Conservation (phyloP, 805 yeast genomes). For the Ogataea trehalophila region DNA sequence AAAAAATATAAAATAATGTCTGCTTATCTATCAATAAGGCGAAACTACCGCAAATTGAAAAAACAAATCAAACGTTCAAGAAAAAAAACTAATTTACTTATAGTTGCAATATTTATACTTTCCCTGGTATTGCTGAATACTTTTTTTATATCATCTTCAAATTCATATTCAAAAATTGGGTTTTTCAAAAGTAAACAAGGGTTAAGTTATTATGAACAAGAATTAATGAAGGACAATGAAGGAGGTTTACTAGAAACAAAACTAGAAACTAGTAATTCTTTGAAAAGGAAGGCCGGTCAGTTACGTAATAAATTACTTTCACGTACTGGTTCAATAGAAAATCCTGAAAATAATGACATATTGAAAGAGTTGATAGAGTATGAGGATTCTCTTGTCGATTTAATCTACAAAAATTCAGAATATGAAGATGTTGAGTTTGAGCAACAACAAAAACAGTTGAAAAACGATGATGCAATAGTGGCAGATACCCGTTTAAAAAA, state of each 20-base stretch:
- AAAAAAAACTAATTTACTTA: background rate
- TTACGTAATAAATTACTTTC: background rate
- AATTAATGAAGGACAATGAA: constrained; percentile 7
- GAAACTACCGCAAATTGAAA: background rate
- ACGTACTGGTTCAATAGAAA: background rate
- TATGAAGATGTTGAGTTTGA: background rate
- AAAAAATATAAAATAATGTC: too few species aligned
- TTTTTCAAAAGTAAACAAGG: background rate
- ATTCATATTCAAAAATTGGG: background rate
- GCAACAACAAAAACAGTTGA: background rate
- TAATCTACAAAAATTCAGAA: constrained; percentile 1
- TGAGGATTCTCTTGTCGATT: constrained; percentile 8
- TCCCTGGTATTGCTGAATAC: background rate
- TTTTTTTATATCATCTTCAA: background rate
- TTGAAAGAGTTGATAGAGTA: constrained; percentile 10
- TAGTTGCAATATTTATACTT: background rate
- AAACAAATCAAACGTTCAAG: background rate
- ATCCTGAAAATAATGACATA: constrained; percentile 2
- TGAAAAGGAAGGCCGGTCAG: background rate
- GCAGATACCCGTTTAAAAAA: too few species aligned
- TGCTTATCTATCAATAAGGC: background rate
- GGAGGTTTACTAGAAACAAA: constrained; percentile 4
- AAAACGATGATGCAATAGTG: background rate
- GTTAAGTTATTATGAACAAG: constrained; percentile 19
- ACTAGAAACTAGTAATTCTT: constrained; percentile 1